Evolutionary conservation across 176 grass and related monocot species (phyloP), one percentile per base, ranked within the genome.

Genomic region (Aegilops umbellulata): DNA sequence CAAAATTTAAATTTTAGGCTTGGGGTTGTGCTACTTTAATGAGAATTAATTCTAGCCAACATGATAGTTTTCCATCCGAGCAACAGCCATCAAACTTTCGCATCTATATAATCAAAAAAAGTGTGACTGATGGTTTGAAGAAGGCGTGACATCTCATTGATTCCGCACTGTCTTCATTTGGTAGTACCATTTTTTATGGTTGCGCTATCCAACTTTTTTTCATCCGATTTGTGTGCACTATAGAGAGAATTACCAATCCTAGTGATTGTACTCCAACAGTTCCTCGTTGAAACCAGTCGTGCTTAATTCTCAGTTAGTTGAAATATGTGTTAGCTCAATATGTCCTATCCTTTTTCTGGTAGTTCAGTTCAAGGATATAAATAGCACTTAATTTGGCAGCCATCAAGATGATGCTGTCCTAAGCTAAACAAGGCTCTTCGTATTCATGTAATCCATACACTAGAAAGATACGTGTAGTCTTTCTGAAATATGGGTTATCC

Each of bases 351-450:
- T 60, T 19, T 57, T 62, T 67, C 44, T 66, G 47, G 14, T 22
- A 69, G 19, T 75, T 46, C 25, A 31, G 25, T 74, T 80, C 24
- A 80, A 85, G 25, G 3, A 73, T 65, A 62, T 71, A 82, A 49
- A 60, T 32, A 32, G 31, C 31, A 32, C 31, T 32, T 32, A 32
- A 32, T 32, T 32, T 32, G 31, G 31, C 31, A 32, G 31, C 31
- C 31, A 32, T 32, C 31, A 32, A 32, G 31, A 32, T 32, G 31
- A 32, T 32, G 31, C 4, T 32, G 31, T 32, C 31, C 31, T 32
- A 32, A 32, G 31, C 31, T 32, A 32, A 32, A 32, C 31, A 32
- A 32, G 31, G 31, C 31, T 32, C 31, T 32, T 32, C 31, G 31
- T 32, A 3, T 32, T 32, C 31, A 32, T 32, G 31, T 32, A 32